Percentiles rank a stretch among this genome's conserved stretches.
phyloP scores from a whole-genome alignment of 768 basidiomycete genomes.

The Xerocomus potaroensis region DNA sequence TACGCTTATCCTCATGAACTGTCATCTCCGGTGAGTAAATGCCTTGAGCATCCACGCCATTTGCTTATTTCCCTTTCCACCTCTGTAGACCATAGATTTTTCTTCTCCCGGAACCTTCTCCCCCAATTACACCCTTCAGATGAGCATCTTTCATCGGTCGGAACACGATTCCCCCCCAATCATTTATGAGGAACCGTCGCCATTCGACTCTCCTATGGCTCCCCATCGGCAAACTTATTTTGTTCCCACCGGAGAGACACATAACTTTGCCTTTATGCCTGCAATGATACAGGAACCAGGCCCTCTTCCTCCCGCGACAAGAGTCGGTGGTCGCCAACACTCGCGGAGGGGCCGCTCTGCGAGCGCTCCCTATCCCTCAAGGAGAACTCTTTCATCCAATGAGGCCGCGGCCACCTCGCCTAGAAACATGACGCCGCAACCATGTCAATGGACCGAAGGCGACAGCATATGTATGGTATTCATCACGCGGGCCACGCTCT shows the following conservation, averaged over 20 bases:
- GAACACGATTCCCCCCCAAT: no score
- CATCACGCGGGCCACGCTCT: not conserved
- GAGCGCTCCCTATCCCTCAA: not conserved
- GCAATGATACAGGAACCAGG: not conserved
- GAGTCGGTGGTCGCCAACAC: not conserved
- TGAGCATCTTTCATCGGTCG: no score
- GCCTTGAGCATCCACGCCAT: no score
- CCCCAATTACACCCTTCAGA: not conserved
- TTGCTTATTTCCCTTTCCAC: no score
- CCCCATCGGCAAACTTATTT: not conserved
- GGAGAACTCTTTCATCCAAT: not conserved
- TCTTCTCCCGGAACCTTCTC: no score
- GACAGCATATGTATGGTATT: not conserved
- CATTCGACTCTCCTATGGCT: not conserved
- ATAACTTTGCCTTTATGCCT: not conserved
- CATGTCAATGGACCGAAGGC: conserved; percentile 11
- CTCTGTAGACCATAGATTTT: no score
- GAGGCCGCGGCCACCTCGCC: not conserved
- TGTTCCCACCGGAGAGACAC: no score
- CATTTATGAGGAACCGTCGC: not conserved
- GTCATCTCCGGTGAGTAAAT: no score
- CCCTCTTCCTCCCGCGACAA: not conserved
- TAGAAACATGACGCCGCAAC: not conserved
- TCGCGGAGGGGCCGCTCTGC: not conserved
- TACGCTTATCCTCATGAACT: no score